phyloP scores from a whole-genome alignment of 2,329 filamentous ascomycete species.

The Penicillium sp. region DNA sequence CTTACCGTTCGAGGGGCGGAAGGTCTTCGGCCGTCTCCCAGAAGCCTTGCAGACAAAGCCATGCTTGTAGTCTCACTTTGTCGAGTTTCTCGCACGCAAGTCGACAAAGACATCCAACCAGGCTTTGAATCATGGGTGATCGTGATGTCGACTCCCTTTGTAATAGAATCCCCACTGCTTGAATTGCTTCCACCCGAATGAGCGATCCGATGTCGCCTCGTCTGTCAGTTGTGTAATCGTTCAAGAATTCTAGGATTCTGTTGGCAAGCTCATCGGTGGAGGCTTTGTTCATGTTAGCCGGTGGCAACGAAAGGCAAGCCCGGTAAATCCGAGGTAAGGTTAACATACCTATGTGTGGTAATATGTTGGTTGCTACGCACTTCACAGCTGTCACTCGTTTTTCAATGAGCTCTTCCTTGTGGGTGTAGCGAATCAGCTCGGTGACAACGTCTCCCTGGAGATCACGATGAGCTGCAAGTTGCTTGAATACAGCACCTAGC shows the following conservation, averaged over 20 bases:
- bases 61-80: conserved; percentile 67
- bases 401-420: conserved; percentile 41
- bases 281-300: conserved; percentile 28
- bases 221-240: conserved; percentile 89
- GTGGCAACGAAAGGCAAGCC: neutral
- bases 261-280: conserved; percentile 29
- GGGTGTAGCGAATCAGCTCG: conserved; percentile 36
- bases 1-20: conserved; percentile 46
- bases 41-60: conserved; percentile 44
- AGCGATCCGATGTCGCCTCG: conserved; percentile 88
- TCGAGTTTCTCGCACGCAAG: conserved; percentile 88
- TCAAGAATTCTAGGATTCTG: conserved; percentile 53
- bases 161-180: conserved; percentile 55
- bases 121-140: conserved; percentile 22
- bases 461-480: conserved; percentile 25
- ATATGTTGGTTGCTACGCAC: conserved; percentile 38
- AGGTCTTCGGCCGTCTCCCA: conserved; percentile 40
- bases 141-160: conserved; percentile 17
- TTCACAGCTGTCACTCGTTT: conserved; percentile 45
- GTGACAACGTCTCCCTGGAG: conserved; percentile 33
- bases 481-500: conserved; percentile 42
- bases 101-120: conserved; percentile 56
- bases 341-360: conserved; percentile 40
- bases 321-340: neutral
- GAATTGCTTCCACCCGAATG: conserved; percentile 76